Percentiles rank a stretch among this genome's conserved stretches.
phyloP scores from a whole-genome alignment of 306 rosid species.

The Cicer bijugum region DNA sequence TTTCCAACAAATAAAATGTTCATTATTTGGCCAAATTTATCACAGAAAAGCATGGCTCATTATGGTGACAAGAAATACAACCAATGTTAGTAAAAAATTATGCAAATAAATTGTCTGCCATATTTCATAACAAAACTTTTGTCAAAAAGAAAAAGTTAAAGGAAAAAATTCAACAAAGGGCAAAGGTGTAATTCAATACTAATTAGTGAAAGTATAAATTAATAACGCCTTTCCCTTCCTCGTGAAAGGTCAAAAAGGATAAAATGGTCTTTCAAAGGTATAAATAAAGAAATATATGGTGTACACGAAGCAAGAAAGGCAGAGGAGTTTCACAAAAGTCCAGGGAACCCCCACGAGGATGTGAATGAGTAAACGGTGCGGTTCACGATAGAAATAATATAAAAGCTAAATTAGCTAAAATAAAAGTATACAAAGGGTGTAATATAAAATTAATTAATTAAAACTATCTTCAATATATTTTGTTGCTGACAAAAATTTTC shows the following conservation, averaged over 20 bases:
- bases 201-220: background rate
- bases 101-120: background rate
- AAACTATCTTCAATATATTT: too few species aligned
- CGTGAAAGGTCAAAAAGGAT: slow-evolving; percentile 13
- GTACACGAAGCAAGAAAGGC: slow-evolving; percentile 49
- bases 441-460: background rate
- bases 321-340: slow-evolving; percentile 47
- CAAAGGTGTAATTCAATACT: slow-evolving; percentile 26
- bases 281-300: slow-evolving; percentile 17
- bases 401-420: background rate
- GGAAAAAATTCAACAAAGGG: slow-evolving; percentile 1
- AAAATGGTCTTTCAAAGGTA: slow-evolving; percentile 32
- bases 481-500: too few species aligned
- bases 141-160: background rate
- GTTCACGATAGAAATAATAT: slow-evolving; percentile 35
- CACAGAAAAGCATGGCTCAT: background rate
- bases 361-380: slow-evolving; percentile 40
- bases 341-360: slow-evolving; percentile 60
- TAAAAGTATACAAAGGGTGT: background rate
- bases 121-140: background rate
- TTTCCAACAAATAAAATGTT: background rate
- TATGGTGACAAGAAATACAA: background rate
- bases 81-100: background rate
- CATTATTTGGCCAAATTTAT: background rate
- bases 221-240: background rate